phyloP scores from a whole-genome alignment of 176 grass and related monocot species.

The Phyllostachys edulis region DNA sequence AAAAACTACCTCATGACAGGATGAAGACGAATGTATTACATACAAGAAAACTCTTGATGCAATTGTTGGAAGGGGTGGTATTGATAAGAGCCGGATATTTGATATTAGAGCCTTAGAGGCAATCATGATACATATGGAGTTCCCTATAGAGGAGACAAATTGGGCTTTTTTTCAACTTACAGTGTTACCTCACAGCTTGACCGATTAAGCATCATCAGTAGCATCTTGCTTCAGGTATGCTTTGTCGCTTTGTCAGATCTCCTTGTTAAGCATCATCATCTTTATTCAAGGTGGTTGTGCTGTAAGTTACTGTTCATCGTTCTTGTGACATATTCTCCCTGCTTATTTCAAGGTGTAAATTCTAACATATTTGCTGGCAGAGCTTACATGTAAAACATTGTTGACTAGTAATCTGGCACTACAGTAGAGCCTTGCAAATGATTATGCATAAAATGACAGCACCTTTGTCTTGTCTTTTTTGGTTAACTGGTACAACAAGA shows the following conservation, averaged over 20 bases:
- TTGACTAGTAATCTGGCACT: neutral
- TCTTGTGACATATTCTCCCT: neutral
- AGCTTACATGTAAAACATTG: constrained; percentile 13
- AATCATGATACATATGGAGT: constrained; percentile 99
- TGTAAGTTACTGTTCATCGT: neutral
- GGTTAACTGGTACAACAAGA: neutral
- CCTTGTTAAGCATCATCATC: neutral
- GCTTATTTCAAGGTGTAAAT: constrained; percentile 12
- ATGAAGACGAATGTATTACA: constrained; percentile 74
- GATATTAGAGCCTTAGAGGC: constrained; percentile 92
- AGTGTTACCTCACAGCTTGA: constrained; percentile 68
- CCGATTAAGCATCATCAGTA: constrained; percentile 58
- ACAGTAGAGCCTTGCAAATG: neutral
- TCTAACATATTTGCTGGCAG: constrained; percentile 24
- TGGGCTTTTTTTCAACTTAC: constrained; percentile 83
- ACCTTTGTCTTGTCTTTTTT: neutral
- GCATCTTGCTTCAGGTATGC: constrained; percentile 81
- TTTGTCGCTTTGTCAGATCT: constrained; percentile 5
- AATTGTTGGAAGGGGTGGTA: constrained; percentile 52
- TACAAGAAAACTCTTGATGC: constrained; percentile 63
- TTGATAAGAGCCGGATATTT: constrained; percentile 75
- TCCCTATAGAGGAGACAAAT: constrained; percentile 57
- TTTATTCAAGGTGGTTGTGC: neutral
- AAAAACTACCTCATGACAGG: constrained; percentile 74
- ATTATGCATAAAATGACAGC: neutral